These are phyloP conservation scores for Pythium oligandrum DNA, from an alignment of 352 stramenopile species.

Conservation along the genomic window DNA sequence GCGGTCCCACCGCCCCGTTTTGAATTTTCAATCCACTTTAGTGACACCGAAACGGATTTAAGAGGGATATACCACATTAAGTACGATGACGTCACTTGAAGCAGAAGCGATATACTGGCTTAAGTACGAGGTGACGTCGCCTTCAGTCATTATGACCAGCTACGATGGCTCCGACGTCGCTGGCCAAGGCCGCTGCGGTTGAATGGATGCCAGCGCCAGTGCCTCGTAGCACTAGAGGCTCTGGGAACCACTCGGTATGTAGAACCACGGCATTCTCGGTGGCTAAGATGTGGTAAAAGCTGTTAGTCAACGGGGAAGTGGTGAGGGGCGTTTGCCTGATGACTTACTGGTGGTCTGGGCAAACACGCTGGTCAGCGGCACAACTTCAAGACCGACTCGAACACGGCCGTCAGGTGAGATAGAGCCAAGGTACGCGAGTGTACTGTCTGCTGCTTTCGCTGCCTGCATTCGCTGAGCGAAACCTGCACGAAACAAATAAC, in stretches of 20 bases:
- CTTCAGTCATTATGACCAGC: background rate
- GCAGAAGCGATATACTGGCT: too few species aligned
- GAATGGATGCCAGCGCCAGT: constrained; percentile 56
- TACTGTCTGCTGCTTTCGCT: constrained; percentile 17
- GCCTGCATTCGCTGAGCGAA: constrained; percentile 24
- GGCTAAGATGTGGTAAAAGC: constrained; percentile 10
- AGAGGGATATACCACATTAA: too few species aligned
- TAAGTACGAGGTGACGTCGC: constrained; percentile 12
- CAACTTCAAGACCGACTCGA: constrained; percentile 29
- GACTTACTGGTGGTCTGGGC: constrained; percentile 24
- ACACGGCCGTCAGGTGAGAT: constrained; percentile 34
- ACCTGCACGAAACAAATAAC: background rate
- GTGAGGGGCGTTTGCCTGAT: background rate
- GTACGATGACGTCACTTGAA: too few species aligned
- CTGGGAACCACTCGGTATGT: constrained; percentile 48
- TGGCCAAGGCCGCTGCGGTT: constrained; percentile 48
- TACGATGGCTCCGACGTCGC: constrained; percentile 31
- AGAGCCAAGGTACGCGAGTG: constrained; percentile 56
- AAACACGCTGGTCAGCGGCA: constrained; percentile 26
- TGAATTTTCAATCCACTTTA: too few species aligned
- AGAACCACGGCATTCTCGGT: constrained; percentile 65
- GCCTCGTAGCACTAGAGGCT: constrained; percentile 51
- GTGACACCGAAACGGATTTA: too few species aligned
- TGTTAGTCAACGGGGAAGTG: background rate
- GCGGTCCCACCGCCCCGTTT: too few species aligned